These are phyloP conservation scores for Venturiaceae sp. DNA, from an alignment of 2,329 filamentous ascomycete species.

Conservation along the genomic window DNA sequence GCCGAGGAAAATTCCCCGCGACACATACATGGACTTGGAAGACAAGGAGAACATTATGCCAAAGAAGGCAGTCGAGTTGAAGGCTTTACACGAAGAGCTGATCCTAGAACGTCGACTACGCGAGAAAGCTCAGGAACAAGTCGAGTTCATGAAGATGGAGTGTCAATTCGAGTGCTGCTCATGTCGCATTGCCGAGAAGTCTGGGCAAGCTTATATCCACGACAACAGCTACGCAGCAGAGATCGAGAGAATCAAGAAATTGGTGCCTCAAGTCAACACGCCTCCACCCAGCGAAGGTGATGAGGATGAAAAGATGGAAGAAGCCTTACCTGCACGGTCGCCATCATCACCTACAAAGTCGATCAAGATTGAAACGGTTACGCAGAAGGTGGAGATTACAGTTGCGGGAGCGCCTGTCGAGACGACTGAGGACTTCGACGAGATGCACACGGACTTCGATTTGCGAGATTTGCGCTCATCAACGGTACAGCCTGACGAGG, in stretches of 20 bases:
- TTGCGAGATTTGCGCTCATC: not conserved
- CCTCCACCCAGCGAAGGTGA: slow-evolving; percentile 55
- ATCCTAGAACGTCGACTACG: slow-evolving; percentile 47
- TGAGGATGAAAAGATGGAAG: slow-evolving; percentile 22
- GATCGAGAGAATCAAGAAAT: slow-evolving; percentile 28
- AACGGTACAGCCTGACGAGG: not conserved
- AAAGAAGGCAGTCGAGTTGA: slow-evolving; percentile 30
- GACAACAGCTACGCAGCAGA: slow-evolving; percentile 23
- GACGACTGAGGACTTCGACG: slow-evolving; percentile 35
- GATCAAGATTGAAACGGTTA: not conserved
- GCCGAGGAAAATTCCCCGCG: slow-evolving; percentile 33
- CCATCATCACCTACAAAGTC: slow-evolving; percentile 22
- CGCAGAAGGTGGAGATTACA: not conserved
- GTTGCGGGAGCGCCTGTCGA: slow-evolving; percentile 15
- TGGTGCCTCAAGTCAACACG: slow-evolving; percentile 47
- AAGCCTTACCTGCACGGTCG: slow-evolving; percentile 39
- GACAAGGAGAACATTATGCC: slow-evolving; percentile 36
- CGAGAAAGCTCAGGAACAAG: slow-evolving; percentile 59
- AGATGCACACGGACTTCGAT: not conserved
- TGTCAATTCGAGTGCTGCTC: slow-evolving; percentile 59
- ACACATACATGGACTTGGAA: slow-evolving; percentile 34
- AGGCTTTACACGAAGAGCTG: slow-evolving; percentile 42
- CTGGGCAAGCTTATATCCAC: slow-evolving; percentile 28
- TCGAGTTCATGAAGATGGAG: slow-evolving; percentile 69
- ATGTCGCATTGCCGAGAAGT: slow-evolving; percentile 36